Conservation (phyloP, 2,329 filamentous ascomycete species). For the Colletotrichum limetticola region DNA sequence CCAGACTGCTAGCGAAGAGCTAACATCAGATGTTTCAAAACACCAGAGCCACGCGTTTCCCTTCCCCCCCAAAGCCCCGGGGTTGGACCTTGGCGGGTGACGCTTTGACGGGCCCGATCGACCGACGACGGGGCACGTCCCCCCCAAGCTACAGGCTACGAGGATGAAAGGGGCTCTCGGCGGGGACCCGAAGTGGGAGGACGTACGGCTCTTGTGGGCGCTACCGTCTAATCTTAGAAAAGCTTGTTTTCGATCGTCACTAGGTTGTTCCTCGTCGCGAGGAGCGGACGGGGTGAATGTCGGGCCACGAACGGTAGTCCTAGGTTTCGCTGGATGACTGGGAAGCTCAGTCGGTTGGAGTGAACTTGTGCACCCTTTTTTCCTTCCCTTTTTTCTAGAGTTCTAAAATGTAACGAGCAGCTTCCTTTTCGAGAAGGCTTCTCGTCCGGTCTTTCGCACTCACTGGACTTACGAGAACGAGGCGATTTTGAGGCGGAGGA, state of each 20-base stretch:
- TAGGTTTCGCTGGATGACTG: background rate
- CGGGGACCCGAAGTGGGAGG: background rate
- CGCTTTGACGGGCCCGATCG: conserved; percentile 18
- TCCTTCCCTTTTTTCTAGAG: background rate
- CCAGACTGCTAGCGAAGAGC: background rate
- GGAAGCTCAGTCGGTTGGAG: background rate
- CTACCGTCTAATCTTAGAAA: conserved; percentile 5
- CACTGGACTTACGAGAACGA: background rate
- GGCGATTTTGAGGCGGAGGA: background rate
- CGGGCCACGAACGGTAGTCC: background rate
- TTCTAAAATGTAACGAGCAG: background rate
- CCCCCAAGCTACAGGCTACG: background rate
- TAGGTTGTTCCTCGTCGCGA: background rate
- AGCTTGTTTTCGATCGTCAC: background rate
- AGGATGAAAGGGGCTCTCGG: conserved; percentile 4
- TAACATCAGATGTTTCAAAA: conserved; percentile 16
- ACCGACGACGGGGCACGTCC: background rate
- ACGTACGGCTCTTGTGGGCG: background rate
- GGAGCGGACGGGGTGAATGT: background rate
- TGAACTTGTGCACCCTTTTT: background rate
- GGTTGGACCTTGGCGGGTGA: background rate
- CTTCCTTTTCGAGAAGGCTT: background rate
- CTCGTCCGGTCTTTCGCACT: background rate
- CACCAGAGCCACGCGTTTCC: conserved; percentile 5
- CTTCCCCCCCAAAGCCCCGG: background rate